Conservation (phyloP, 2,329 filamentous ascomycete genomes). For the Phialophora expanda region DNA sequence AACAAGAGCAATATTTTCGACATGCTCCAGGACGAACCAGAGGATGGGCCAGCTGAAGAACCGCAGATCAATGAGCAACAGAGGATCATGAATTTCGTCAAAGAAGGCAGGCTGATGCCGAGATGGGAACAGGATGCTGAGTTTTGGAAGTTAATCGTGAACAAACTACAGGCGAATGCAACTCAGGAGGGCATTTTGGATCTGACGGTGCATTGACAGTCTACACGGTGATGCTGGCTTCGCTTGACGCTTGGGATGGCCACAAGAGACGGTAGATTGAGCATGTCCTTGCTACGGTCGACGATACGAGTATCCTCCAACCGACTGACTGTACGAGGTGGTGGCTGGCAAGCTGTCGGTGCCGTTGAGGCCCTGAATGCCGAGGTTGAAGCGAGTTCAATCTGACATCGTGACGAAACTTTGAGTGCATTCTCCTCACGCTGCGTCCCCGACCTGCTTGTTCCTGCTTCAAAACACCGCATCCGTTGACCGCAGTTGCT, state of each 20-base stretch:
- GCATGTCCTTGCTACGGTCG: neutral
- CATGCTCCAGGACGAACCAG: conserved; percentile 28
- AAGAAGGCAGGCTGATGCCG: conserved; percentile 57
- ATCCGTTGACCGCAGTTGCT: neutral
- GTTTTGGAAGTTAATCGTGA: conserved; percentile 65
- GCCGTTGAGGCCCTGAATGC: neutral
- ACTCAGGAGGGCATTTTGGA: conserved; percentile 59
- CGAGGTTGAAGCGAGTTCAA: conserved; percentile 29
- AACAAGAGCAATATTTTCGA: conserved; percentile 32
- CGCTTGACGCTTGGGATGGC: neutral
- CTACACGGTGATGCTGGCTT: neutral
- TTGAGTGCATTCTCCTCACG: conserved; percentile 5
- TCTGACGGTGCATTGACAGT: conserved; percentile 18
- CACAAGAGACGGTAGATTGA: neutral
- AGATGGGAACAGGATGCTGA: conserved; percentile 49
- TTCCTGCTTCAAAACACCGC: neutral
- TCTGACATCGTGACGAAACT: conserved; percentile 19
- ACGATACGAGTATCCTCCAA: neutral
- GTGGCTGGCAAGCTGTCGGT: too few species aligned
- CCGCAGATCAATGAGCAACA: conserved; percentile 20
- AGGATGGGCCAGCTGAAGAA: conserved; percentile 14
- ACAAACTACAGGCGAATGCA: conserved; percentile 65
- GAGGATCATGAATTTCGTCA: conserved; percentile 39
- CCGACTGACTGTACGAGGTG: neutral
- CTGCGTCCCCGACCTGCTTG: neutral